Evolutionary conservation across 495 filamentous ascomycete species (phyloP), one percentile per base, ranked within the genome.

Genomic region (Elasticomyces elasticus): DNA sequence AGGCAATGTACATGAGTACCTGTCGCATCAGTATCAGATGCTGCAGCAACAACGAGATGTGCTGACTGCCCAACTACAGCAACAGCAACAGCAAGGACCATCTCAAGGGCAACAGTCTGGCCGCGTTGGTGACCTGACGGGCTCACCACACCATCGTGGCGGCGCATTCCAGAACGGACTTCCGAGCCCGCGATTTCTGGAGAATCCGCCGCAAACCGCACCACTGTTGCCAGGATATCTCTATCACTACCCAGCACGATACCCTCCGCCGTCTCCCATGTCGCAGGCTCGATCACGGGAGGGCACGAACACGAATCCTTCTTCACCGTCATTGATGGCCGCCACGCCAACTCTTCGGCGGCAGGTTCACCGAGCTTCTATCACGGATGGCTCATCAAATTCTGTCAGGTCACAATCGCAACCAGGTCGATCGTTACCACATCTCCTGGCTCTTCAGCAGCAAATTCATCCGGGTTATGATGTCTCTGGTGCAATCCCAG

Each of bases 21-120:
- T 85, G 0, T 78, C 72, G 53, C 79, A 81, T 54, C 78, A 82
- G 54, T 83, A 80, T 51, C 80, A 83, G 65, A 57, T 78, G 20
- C 69, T 86, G 42, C 81, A 85, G 61, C 79, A 75, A 20, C 81
- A 86, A 65, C 78, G 82, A 51, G 79, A 83, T 54, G 76, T 78
- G 51, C 62, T 84, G 56, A 73, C 79, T 28, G 54, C 62, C 11
- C 66, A 70, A 50, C 68, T 83, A 10, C 74, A 66, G 24, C 44
- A 60, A 54, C 40, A 58, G n/a, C 26, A 49, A 31, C 28, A 50
- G n/a, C n/a, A n/a, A 51, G 1, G 59, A 58, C 38, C 23, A 20
- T 23, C 26, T 22, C 47, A 35, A 2, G 26, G 26, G 3, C 30
- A 35, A 9, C 31, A 9, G 2, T 45, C 41, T 1, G 30, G 51